Percentiles rank a stretch among this genome's conserved stretches.
phyloP scores from a whole-genome alignment of 148 eudicot species.

The Heliosperma pusillum region DNA sequence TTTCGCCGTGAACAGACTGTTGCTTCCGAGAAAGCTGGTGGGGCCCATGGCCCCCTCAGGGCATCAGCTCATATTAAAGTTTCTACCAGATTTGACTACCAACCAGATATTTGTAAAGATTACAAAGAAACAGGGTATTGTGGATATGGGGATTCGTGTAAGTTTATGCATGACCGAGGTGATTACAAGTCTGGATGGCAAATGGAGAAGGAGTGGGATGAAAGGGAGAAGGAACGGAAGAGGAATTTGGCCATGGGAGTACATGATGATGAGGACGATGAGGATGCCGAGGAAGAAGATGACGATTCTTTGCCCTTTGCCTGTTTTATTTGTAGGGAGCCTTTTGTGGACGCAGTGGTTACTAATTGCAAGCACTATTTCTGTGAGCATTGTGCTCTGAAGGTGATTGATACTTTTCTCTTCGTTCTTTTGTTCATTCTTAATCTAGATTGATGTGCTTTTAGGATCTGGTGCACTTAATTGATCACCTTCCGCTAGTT shows the following conservation, averaged over 20 bases:
- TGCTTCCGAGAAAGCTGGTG: slow-evolving; percentile 87
- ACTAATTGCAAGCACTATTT: slow-evolving; percentile 93
- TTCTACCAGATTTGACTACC: slow-evolving; percentile 90
- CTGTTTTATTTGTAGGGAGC: slow-evolving; percentile 73
- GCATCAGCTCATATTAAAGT: slow-evolving; percentile 95
- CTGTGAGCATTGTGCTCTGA: slow-evolving; percentile 88
- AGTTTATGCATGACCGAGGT: slow-evolving; percentile 95
- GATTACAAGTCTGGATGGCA: slow-evolving; percentile 98
- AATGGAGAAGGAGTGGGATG: slow-evolving; percentile 92
- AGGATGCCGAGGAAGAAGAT: slow-evolving; percentile 51
- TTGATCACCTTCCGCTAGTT: not conserved
- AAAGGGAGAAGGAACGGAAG: slow-evolving; percentile 68
- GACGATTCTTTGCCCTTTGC: slow-evolving; percentile 79
- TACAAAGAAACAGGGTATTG: slow-evolving; percentile 93
- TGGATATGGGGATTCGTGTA: slow-evolving; percentile 98
- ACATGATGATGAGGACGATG: slow-evolving; percentile 47
- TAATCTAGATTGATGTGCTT: not conserved
- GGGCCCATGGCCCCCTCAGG: slow-evolving; percentile 91
- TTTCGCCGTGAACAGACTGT: slow-evolving; percentile 88
- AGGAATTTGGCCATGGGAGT: slow-evolving; percentile 70
- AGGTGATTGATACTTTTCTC: slow-evolving; percentile 36
- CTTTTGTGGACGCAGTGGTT: slow-evolving; percentile 83
- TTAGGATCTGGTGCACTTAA: not conserved
- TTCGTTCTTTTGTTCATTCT: not conserved
- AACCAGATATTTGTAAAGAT: slow-evolving; percentile 93